phyloP scores from a whole-genome alignment of 352 stramenopile genomes.

The Globisporangium solare region DNA sequence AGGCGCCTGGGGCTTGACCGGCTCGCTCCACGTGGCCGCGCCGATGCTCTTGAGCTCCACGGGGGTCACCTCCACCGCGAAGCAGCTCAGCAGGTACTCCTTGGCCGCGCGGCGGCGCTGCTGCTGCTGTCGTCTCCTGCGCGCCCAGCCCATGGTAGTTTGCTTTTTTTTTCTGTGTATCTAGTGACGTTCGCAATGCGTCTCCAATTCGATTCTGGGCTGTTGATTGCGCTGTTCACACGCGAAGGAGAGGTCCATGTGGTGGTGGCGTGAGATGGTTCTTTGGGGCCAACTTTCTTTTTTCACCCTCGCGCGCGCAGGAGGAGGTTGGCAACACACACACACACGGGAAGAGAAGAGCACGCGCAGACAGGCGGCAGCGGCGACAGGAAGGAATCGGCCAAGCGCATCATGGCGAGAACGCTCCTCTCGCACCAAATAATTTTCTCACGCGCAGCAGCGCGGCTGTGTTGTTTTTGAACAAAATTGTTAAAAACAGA shows the following conservation, averaged over 20 bases:
- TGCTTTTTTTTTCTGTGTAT: neutral
- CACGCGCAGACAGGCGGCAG: too few species aligned
- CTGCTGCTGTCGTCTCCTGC: conserved; percentile 17
- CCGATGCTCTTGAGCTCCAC: neutral
- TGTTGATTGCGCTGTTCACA: neutral
- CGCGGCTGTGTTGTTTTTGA: too few species aligned
- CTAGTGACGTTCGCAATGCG: conserved; percentile 5
- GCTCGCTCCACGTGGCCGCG: neutral
- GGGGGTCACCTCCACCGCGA: neutral
- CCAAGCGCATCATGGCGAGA: too few species aligned
- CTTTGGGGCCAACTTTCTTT: neutral
- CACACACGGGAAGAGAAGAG: too few species aligned
- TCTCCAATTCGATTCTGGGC: neutral
- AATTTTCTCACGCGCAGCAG: too few species aligned
- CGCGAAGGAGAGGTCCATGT: conserved; percentile 1
- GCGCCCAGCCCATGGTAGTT: conserved; percentile 15
- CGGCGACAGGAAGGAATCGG: too few species aligned
- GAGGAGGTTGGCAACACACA: neutral
- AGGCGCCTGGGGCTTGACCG: neutral
- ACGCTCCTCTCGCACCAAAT: too few species aligned
- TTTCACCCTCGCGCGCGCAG: neutral
- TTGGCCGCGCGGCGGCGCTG: conserved; percentile 13
- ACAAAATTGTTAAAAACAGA: too few species aligned
- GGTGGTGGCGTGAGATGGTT: neutral
- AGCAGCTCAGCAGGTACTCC: conserved; percentile 3